phyloP scores from a whole-genome alignment of 768 basidiomycete species.

The Favolaschia claudopus region DNA sequence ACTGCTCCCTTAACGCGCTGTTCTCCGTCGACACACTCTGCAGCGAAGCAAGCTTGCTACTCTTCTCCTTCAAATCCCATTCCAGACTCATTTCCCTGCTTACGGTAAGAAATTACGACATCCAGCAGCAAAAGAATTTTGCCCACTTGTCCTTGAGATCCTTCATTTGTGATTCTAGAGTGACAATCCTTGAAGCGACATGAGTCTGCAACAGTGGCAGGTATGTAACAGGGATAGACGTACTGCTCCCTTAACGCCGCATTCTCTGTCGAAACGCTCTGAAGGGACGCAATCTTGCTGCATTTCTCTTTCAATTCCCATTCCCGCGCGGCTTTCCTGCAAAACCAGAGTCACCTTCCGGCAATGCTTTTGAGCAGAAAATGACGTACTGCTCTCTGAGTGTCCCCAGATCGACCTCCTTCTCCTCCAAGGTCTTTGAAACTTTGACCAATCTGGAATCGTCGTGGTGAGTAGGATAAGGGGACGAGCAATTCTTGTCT shows the following conservation, averaged over 20 bases:
- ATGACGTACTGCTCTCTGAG: conserved; percentile 3
- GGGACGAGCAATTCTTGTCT: neutral
- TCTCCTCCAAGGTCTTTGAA: conserved; percentile 6
- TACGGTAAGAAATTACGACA: too few species aligned
- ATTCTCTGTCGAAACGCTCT: neutral
- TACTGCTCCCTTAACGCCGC: conserved; percentile 7
- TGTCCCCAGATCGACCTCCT: conserved; percentile 11
- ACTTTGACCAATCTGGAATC: conserved; percentile 1
- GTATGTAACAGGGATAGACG: neutral
- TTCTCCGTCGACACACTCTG: too few species aligned
- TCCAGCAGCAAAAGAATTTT: too few species aligned
- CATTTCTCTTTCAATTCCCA: conserved; percentile 18
- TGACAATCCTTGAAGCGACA: too few species aligned
- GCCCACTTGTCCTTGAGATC: too few species aligned
- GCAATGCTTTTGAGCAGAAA: neutral
- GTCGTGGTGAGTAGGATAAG: neutral
- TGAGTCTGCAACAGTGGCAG: neutral
- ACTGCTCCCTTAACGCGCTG: too few species aligned
- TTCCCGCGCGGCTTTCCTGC: conserved; percentile 23
- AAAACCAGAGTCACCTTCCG: neutral
- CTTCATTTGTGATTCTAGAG: too few species aligned
- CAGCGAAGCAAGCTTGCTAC: too few species aligned
- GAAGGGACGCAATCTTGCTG: conserved; percentile 9
- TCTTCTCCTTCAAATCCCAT: too few species aligned
- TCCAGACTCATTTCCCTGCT: too few species aligned